phyloP scores from a whole-genome alignment of 176 grass and related monocot genomes.

The Canna indica region DNA sequence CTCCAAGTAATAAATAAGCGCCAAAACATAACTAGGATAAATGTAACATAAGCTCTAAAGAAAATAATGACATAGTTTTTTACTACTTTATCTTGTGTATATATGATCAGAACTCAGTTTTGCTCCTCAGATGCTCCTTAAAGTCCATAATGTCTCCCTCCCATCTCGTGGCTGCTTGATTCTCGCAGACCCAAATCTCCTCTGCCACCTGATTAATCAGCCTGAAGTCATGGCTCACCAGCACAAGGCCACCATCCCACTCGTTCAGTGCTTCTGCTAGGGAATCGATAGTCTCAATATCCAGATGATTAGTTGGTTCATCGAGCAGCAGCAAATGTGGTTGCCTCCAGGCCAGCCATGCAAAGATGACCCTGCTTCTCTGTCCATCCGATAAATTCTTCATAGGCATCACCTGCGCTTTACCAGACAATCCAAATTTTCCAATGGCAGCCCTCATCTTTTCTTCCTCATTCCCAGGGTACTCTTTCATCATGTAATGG shows the following conservation, averaged over 20 bases:
- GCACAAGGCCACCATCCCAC: conserved; percentile 21
- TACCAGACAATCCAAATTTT: conserved; percentile 25
- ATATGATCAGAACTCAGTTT: not conserved
- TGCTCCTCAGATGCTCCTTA: conserved; percentile 18
- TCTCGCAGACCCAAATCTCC: conserved; percentile 28
- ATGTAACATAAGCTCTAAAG: not conserved
- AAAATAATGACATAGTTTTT: too few relatives aligned
- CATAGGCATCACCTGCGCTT: conserved; percentile 23
- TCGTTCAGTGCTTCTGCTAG: conserved; percentile 27
- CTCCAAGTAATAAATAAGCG: not conserved
- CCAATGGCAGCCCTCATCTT: conserved; percentile 24
- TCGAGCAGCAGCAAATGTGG: conserved; percentile 21
- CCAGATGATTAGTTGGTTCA: conserved; percentile 24
- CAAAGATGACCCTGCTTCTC: conserved; percentile 23
- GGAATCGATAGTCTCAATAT: conserved; percentile 30
- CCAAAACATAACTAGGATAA: not conserved
- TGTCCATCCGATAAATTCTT: conserved; percentile 29
- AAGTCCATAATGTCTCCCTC: conserved; percentile 21
- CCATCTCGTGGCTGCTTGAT: conserved; percentile 16
- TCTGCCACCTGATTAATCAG: conserved; percentile 17
- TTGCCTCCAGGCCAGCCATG: conserved; percentile 19
- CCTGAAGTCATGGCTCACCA: conserved; percentile 30
- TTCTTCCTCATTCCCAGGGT: conserved; percentile 23
- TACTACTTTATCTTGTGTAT: too few relatives aligned
- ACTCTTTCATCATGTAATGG: conserved; percentile 24